Evolutionary conservation across 192 early-diverging fungal species (phyloP).

Genomic region (Gryganskiella cystojenkinii): DNA sequence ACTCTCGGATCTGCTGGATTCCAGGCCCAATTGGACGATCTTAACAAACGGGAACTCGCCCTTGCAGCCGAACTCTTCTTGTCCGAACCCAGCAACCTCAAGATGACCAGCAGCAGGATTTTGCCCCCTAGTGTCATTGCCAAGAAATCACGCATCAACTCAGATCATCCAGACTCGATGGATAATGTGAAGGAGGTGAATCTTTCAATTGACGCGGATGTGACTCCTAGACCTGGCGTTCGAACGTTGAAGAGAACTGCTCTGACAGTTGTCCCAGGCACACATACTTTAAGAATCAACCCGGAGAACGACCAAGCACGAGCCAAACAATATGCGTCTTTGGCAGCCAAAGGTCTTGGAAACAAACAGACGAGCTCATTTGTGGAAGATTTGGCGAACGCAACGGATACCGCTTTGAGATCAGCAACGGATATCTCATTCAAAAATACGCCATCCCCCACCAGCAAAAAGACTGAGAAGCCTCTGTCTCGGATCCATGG

Average conservation of each 20-base stretch:
- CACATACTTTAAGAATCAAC: slow-evolving; percentile 2
- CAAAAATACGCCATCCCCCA: slow-evolving; percentile 15
- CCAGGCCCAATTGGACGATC: slow-evolving; percentile 35
- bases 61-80: slow-evolving; percentile 19
- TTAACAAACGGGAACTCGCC: slow-evolving; percentile 36
- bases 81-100: neutral
- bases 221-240: slow-evolving; percentile 24
- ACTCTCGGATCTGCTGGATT: slow-evolving; percentile 47
- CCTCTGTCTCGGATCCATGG: neutral
- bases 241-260: neutral
- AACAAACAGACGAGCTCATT: slow-evolving; percentile 35
- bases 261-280: neutral
- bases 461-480: neutral
- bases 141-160: neutral
- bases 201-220: slow-evolving; percentile 17
- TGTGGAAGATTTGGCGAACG: slow-evolving; percentile 41
- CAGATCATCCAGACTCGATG: too few species aligned
- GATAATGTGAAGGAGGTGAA: neutral
- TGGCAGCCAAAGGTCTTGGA: slow-evolving; percentile 12
- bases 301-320: slow-evolving; percentile 21
- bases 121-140: slow-evolving; percentile 17
- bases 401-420: slow-evolving; percentile 26
- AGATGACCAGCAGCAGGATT: neutral
- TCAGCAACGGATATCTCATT: slow-evolving; percentile 29
- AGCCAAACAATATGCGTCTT: slow-evolving; percentile 19